These are phyloP conservation scores for Schwanniomyces vanrijiae DNA, from an alignment of 805 yeast genomes.

Conservation along the genomic window DNA sequence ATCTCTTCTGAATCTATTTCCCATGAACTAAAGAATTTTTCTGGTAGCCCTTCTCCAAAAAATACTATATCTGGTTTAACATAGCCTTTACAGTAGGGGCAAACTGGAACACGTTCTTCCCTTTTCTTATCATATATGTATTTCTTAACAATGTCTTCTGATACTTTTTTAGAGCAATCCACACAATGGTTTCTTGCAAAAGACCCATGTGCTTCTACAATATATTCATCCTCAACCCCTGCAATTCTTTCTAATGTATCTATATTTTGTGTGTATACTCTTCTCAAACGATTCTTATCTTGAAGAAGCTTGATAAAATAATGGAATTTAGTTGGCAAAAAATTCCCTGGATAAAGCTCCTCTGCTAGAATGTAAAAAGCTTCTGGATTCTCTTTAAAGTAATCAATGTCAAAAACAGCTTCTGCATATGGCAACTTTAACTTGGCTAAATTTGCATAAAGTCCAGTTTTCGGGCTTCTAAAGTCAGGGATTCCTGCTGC, in stretches of 20 bases:
- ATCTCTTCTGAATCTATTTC: constrained; percentile 53
- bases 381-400: constrained; percentile 68
- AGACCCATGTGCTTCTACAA: constrained; percentile 95
- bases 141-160: constrained; percentile 42
- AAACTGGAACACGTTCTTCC: constrained; percentile 48
- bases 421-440: constrained; percentile 87
- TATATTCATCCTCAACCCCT: constrained; percentile 60
- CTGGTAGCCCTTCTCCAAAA: constrained; percentile 87
- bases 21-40: constrained; percentile 65
- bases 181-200: constrained; percentile 85
- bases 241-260: constrained; percentile 89
- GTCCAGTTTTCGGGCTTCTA: constrained; percentile 85
- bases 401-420: constrained; percentile 91
- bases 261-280: constrained; percentile 90
- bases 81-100: constrained; percentile 66
- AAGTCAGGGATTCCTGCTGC: constrained; percentile 95
- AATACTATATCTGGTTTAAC: constrained; percentile 94
- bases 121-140: constrained; percentile 32
- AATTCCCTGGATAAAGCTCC: constrained; percentile 87
- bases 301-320: constrained; percentile 66
- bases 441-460: constrained; percentile 75
- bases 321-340: constrained; percentile 81
- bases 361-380: constrained; percentile 84
- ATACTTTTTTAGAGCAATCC: constrained; percentile 61
- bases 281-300: constrained; percentile 56